phyloP scores from a whole-genome alignment of 164 flowering plant species.

The Stephania cephalantha region DNA sequence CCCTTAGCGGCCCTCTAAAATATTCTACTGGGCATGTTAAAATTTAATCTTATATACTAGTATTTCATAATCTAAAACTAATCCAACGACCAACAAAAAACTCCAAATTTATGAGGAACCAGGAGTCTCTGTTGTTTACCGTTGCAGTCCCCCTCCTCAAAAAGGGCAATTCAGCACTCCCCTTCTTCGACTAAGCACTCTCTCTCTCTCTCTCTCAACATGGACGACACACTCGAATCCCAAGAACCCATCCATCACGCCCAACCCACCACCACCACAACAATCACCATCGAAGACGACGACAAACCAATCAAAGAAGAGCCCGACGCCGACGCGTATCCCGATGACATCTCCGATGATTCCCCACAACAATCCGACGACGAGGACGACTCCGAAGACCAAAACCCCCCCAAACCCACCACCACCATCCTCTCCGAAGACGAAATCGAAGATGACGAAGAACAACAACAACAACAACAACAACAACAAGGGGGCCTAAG shows the following conservation, averaged over 20 bases:
- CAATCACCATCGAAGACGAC: not conserved
- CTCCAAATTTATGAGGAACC: too few relatives aligned
- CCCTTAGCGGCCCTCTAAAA: too few relatives aligned
- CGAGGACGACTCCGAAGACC: constrained; percentile 7
- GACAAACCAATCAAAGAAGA: constrained; percentile 8
- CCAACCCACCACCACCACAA: not conserved
- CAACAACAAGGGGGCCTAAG: constrained; percentile 30
- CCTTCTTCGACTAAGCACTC: too few relatives aligned
- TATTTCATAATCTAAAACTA: too few relatives aligned
- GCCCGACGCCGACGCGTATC: constrained; percentile 10
- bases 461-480: constrained; percentile 14
- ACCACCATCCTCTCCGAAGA: constrained; percentile 11
- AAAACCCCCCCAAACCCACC: constrained; percentile 19
- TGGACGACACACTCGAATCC: not conserved
- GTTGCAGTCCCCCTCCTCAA: too few relatives aligned
- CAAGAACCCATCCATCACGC: not conserved
- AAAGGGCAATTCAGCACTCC: too few relatives aligned
- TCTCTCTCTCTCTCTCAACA: too few relatives aligned
- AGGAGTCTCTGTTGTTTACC: too few relatives aligned
- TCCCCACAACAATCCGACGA: constrained; percentile 19
- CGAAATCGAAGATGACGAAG: not conserved
- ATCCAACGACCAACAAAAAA: too few relatives aligned
- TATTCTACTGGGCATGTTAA: too few relatives aligned
- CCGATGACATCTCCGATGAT: constrained; percentile 40
- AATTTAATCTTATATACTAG: too few relatives aligned